Percentiles rank a stretch among this genome's conserved stretches.
These are phyloP conservation scores for Daldinia decipiens DNA, from an alignment of 495 filamentous ascomycete genomes.

Conservation along the genomic window DNA sequence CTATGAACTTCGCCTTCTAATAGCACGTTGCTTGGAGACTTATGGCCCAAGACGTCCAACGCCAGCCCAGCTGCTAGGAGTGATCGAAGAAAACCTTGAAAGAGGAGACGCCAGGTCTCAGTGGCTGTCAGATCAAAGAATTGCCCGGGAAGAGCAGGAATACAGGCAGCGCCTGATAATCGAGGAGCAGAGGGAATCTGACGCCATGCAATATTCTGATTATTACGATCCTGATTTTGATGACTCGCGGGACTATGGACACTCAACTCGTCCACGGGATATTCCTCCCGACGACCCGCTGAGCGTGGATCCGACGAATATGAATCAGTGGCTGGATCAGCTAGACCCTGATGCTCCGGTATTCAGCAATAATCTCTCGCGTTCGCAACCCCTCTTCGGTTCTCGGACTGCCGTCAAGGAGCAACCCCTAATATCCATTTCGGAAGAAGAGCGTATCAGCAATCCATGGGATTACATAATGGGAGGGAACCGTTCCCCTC, in stretches of 20 bases:
- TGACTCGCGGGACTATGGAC: not conserved
- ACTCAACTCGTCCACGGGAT: too few relatives aligned
- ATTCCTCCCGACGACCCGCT: too few relatives aligned
- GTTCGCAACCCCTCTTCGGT: too few relatives aligned
- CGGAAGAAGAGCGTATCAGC: too few relatives aligned
- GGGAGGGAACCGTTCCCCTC: too few relatives aligned
- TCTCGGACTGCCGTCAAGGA: too few relatives aligned
- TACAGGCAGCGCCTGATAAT: not conserved
- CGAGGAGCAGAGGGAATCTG: not conserved
- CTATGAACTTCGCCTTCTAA: not conserved
- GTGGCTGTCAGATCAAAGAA: not conserved
- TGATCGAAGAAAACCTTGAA: not conserved
- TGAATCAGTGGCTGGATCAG: not conserved
- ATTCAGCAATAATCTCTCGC: too few relatives aligned
- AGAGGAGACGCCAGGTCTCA: not conserved
- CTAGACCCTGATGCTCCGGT: not conserved
- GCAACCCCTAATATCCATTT: too few relatives aligned
- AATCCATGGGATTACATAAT: too few relatives aligned
- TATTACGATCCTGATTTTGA: not conserved
- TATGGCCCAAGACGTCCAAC: constrained; percentile 1
- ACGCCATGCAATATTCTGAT: not conserved
- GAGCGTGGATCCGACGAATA: not conserved
- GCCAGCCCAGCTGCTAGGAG: not conserved
- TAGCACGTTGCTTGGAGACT: constrained; percentile 2
- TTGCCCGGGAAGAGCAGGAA: not conserved